Evolutionary conservation across 495 filamentous ascomycete genomes (phyloP), one percentile per base, ranked within the genome.

Genomic region (Penicillium steckii): DNA sequence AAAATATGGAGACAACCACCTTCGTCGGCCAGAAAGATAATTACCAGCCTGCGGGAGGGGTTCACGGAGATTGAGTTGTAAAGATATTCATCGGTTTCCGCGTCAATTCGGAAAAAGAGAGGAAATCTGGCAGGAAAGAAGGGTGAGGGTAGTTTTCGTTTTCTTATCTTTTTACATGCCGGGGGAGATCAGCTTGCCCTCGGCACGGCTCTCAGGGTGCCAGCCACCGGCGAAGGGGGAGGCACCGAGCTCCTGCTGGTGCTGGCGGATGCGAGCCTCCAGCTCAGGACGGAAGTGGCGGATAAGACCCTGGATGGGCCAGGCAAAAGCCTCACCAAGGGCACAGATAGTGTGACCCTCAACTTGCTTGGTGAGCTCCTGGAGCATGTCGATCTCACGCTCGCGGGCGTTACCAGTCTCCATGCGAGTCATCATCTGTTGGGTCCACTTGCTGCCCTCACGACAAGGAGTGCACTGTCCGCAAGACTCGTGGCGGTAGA

Each of bases 261-360:
- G 90, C 46, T 86, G 82, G 68, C 82, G 78, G 73, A 97, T 93
- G 56, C 92, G 80, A 23, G 85, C 87, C 80, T 97, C 91, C 48
- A 98, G 74, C 71, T 98, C 93, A 25, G 92, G 95, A 57, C 94
- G 80, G 79, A 98, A 98, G 74, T 98, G 94, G 57, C 94, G 85
- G 73, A 98, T 97, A 55, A 98, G 80, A 68, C 94, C 94, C 76
- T 98, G 94, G 60, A 97, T 84, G 60, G 94, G 94, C 94, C 94
- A 98, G 53, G 94, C 91, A 61, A 98, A 98, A 37, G 94, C 94
- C 76, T 98, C 94, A 52, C 94, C 94, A 52, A 98, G 77, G 68
- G 94, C 94, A 74, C 94, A 98, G 56, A 98, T 98, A 12, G 94
- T 96, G 76, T 97, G 94, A 13, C 94, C 94, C 77, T 98, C 94